phyloP scores from a whole-genome alignment of 176 grass and related monocot genomes.

The Urochloa ruziziensis region DNA sequence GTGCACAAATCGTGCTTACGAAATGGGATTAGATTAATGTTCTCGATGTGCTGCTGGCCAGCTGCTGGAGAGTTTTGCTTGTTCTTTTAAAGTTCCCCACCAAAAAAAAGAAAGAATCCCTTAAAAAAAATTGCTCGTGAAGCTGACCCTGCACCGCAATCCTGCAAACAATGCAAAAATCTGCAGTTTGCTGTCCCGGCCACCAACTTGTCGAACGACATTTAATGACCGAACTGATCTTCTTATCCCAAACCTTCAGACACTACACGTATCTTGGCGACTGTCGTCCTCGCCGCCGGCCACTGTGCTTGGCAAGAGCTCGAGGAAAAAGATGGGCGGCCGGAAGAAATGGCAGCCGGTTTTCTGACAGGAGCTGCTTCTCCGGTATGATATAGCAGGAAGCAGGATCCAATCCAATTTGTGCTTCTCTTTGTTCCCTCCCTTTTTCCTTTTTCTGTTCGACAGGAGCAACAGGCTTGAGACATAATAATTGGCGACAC shows the following conservation, averaged over 20 bases:
- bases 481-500: slow-evolving; percentile 33
- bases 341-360: slow-evolving; percentile 28
- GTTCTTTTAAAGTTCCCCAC: not conserved
- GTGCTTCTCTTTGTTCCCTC: not conserved
- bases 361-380: slow-evolving; percentile 28
- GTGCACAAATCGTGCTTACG: not conserved
- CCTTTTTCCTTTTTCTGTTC: not conserved
- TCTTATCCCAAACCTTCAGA: not conserved
- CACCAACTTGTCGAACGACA: slow-evolving; percentile 2
- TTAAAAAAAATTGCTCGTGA: not conserved
- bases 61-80: not conserved
- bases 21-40: slow-evolving; percentile 16
- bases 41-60: slow-evolving; percentile 25
- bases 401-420: slow-evolving; percentile 22
- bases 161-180: not conserved
- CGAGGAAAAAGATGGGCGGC: slow-evolving; percentile 31
- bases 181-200: not conserved
- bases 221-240: not conserved
- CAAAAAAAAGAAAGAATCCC: too few relatives aligned
- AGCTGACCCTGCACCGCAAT: not conserved
- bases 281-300: not conserved
- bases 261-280: too few relatives aligned
- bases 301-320: not conserved
- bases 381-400: slow-evolving; percentile 14
- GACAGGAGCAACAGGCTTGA: slow-evolving; percentile 6